Percentiles rank a stretch among this genome's conserved stretches.
These are phyloP conservation scores for Collybia nuda DNA, from an alignment of 768 basidiomycete genomes.

Conservation along the genomic window DNA sequence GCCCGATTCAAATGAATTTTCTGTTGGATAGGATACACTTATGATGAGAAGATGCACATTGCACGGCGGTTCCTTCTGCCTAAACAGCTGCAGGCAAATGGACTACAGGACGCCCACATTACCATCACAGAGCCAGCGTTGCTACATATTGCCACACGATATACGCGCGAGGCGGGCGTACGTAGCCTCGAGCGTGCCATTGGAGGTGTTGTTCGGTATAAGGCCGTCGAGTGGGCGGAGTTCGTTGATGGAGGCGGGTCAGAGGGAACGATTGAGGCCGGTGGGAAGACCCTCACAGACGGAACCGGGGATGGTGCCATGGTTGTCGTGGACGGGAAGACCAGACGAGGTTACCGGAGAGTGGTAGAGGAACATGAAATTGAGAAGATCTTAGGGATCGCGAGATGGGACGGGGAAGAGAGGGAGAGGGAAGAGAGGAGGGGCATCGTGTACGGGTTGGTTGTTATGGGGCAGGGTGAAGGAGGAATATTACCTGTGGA, in stretches of 20 bases:
- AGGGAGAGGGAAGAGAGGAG: constrained; percentile 69
- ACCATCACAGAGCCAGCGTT: constrained; percentile 69
- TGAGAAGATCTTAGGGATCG: constrained; percentile 82
- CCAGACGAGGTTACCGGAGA: constrained; percentile 47
- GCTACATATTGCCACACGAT: constrained; percentile 70
- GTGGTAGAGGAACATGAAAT: constrained; percentile 69
- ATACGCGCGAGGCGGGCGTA: constrained; percentile 93
- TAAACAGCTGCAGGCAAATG: constrained; percentile 83
- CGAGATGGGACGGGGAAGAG: constrained; percentile 80
- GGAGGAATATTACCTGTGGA: constrained; percentile 87
- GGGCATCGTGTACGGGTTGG: constrained; percentile 83
- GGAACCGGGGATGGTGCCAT: constrained; percentile 17
- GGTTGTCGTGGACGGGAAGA: constrained; percentile 10
- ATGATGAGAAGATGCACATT: constrained; percentile 90
- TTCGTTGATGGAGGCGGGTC: constrained; percentile 43
- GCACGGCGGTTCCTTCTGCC: constrained; percentile 85
- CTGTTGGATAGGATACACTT: constrained; percentile 62
- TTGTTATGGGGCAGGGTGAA: constrained; percentile 87
- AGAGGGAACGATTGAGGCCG: constrained; percentile 6
- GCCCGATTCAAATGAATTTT: background rate
- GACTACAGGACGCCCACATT: constrained; percentile 60
- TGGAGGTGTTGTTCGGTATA: constrained; percentile 84
- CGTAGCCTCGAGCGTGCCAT: constrained; percentile 85
- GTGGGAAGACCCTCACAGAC: constrained; percentile 9
- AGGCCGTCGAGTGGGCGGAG: constrained; percentile 91